phyloP scores from a whole-genome alignment of 2,329 filamentous ascomycete genomes.

The Colletotrichum tamarilloi region DNA sequence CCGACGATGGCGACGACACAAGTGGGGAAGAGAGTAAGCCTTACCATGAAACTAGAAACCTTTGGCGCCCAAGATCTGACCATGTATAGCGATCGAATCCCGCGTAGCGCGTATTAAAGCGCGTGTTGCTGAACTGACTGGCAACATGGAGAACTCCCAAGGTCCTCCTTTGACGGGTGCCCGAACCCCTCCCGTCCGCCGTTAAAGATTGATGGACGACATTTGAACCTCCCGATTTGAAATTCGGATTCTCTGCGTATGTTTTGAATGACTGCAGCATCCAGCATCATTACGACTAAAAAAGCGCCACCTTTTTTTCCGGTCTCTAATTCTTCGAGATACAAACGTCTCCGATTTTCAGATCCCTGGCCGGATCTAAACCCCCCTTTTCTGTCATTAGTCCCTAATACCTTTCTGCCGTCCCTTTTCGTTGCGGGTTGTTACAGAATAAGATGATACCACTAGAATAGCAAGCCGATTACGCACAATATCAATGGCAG shows the following conservation, averaged over 20 bases:
- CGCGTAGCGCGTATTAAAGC: conserved; percentile 98
- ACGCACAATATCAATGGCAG: conserved; percentile 29
- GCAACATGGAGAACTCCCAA: conserved; percentile 75
- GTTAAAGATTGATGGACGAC: conserved; percentile 13
- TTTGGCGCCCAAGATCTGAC: conserved; percentile 39
- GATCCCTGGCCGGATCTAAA: conserved; percentile 19
- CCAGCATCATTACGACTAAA: conserved; percentile 5
- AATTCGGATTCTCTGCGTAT: neutral
- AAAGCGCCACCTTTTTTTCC: neutral
- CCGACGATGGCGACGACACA: conserved; percentile 84
- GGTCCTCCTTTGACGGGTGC: conserved; percentile 44
- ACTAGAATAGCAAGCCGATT: conserved; percentile 37
- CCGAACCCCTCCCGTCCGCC: conserved; percentile 27
- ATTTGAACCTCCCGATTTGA: neutral
- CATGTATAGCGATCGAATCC: conserved; percentile 84
- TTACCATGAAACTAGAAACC: neutral
- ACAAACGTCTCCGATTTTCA: conserved; percentile 2
- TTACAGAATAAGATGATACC: conserved; percentile 38
- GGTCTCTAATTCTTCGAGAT: conserved; percentile 22
- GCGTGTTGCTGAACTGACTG: conserved; percentile 92
- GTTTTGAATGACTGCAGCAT: conserved; percentile 8
- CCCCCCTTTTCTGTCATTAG: conserved; percentile 6
- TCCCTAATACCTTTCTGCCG: conserved; percentile 30
- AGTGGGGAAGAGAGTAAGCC: conserved; percentile 93
- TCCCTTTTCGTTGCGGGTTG: conserved; percentile 32